Evolutionary conservation across 768 basidiomycete species (phyloP), one percentile per base, ranked within the genome.

Genomic region (Psilocybe cyanescens): DNA sequence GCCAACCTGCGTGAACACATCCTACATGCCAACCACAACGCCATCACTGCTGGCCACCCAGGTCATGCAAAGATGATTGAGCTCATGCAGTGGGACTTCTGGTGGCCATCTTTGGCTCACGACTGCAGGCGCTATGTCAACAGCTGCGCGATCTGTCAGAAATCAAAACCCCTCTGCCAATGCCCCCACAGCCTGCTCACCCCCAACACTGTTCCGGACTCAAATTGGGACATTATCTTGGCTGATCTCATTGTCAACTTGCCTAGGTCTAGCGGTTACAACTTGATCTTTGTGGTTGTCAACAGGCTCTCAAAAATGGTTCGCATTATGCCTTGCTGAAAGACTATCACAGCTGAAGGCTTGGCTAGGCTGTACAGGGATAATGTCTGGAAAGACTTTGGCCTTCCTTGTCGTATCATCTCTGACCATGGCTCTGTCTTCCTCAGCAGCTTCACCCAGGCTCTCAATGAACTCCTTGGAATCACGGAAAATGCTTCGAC

Each of bases 221-320:
- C 39, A 0, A 58, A 31, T 14, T 82, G 79, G 78, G 16, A 68
- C 3, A 68, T 69, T 5, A 24, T 24, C 24, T 24, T 2, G 2
- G 24, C 24, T 24, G 24, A 24, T 24, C 24, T 24, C 24, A 24
- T 72, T 81, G 3, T 72, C 74, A 0, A 70, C 24, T 24, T 24
- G 24, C 24, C 24, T 24, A 49, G 61, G 2, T 69, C 70, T 0
- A 55, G 24, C 1, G 76, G 73, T 0, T 76, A 60, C 58, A 66
- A 79, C 62, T 57, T 72, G 0, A 77, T 82, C 55, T 66, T 79
- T 46, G 75, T 71, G 4, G 63, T 78, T 57, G 68, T 72, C 11
- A 63, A 67, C 57, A 37, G 59, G 1, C 57, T 69, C 8, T 70
- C 55, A 68, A 74, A 3, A 24, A 24, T 24, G 24, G 24, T 24